Conservation (phyloP, 1,284 basidiomycete genomes). For the Rhodotorula sp. region DNA sequence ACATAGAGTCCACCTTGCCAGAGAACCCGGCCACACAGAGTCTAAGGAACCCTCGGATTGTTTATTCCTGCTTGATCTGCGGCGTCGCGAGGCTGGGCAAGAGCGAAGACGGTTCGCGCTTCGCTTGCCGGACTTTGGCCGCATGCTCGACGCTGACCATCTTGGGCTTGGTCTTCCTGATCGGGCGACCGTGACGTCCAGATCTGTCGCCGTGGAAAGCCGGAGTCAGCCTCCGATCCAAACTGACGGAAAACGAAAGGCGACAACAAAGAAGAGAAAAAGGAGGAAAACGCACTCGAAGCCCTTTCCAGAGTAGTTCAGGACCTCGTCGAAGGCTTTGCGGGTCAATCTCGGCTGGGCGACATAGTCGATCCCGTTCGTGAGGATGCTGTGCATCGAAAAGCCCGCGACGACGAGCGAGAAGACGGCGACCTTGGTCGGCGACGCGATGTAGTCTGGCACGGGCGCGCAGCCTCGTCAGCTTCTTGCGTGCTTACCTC, state of each 20-base stretch:
- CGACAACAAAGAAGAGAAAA: background rate
- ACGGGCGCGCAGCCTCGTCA: no score
- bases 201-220: slow-evolving; percentile 47
- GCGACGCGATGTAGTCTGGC: slow-evolving; percentile 25
- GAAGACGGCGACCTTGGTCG: slow-evolving; percentile 62
- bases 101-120: slow-evolving; percentile 21
- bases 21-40: no score
- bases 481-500: no score
- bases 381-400: slow-evolving; percentile 67
- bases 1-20: no score
- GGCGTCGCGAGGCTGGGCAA: slow-evolving; percentile 16
- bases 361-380: slow-evolving; percentile 82
- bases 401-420: slow-evolving; percentile 56
- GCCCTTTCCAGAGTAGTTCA: slow-evolving; percentile 83
- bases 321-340: slow-evolving; percentile 74
- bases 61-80: slow-evolving; percentile 23
- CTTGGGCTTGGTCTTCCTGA: slow-evolving; percentile 7
- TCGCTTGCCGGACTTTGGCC: slow-evolving; percentile 23
- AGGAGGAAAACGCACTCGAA: slow-evolving; percentile 56
- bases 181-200: slow-evolving; percentile 64
- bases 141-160: slow-evolving; percentile 22
- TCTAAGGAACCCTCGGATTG: no score
- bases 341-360: slow-evolving; percentile 79
- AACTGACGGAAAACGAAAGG: background rate
- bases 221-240: background rate